Base-by-base conservation (phyloP, 106 monocot species). In the Alisma plantagoaquatica region DNA sequence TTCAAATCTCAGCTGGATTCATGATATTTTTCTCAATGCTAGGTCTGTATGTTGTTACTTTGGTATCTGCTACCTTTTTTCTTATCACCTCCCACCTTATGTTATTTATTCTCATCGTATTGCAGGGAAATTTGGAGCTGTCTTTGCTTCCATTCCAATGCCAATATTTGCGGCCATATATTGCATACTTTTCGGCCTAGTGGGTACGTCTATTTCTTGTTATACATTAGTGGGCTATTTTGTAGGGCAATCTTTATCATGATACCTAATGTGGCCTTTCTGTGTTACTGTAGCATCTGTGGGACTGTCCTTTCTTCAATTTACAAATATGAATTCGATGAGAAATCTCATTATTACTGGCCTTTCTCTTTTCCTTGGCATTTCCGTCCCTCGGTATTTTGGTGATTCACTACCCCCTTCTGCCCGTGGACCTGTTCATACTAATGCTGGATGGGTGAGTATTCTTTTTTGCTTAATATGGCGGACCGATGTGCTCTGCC, bases 321-420 rank as follows among this genome's bases (percentile, higher is more conserved):
- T 92, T 51, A 77, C 83, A 26, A 92, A 92, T 31, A 86, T 86
- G 82, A 92, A 92, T 57, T 92, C 86, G 0, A 79, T 86, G 72
- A 71, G 86, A 45, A 86, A 86, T 46, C 78, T 86, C 29, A 74
- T 76, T 41, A 82, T 86, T 27, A 67, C 60, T 31, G 86, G 86
- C 1, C 71, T 92, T 10, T 92, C 92, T 11, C 65, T 92, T 12
- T 92, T 86, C 67, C 81, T 92, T 52, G 91, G 91, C 3, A 75
- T 92, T 52, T 92, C 91, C 8, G 57, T 92, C 51, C 91, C 91
- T 2, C 81, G 86, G 43, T 92, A 73, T 56, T 92, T 92, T 51
- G 70, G 27, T 52, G 74, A 73, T 27, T 59, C 72, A 26, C 29
- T 69, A 23, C 23, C 54, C 1, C 52, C 71, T 49, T 77, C 91